phyloP scores from a whole-genome alignment of 371 early-diverging fungal genomes.

The Mortierella sp. region DNA sequence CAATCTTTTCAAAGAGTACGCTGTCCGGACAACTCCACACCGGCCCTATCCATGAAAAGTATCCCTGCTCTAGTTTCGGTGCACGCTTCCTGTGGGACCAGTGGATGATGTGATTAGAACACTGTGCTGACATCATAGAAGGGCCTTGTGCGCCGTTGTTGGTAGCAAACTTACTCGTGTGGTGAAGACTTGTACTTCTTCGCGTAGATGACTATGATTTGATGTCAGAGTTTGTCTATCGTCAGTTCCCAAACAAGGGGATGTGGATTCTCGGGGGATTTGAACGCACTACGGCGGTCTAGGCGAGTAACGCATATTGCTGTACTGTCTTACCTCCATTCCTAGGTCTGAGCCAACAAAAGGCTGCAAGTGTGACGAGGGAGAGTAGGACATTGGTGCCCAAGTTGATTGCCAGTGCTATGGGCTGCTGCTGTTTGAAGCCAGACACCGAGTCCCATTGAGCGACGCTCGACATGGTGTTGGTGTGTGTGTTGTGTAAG shows the following conservation, averaged over 20 bases:
- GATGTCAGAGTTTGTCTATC: too few species aligned
- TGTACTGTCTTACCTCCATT: conserved; percentile 61
- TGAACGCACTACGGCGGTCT: background rate
- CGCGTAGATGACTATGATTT: conserved; percentile 61
- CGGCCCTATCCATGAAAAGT: conserved; percentile 75
- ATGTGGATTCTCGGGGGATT: background rate
- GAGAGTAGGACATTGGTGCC: conserved; percentile 59
- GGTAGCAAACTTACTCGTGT: conserved; percentile 52
- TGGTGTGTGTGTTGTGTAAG: background rate
- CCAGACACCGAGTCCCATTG: background rate
- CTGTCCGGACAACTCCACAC: conserved; percentile 69
- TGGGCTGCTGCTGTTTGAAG: conserved; percentile 22
- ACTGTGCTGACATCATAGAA: background rate
- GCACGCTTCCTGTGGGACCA: conserved; percentile 74
- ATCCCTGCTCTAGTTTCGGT: conserved; percentile 63
- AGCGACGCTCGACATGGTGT: conserved; percentile 22
- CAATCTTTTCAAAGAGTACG: conserved; percentile 73
- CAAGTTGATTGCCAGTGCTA: conserved; percentile 59
- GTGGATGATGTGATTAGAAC: too few species aligned
- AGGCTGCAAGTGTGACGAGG: conserved; percentile 57
- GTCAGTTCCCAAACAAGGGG: background rate
- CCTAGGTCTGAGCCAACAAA: conserved; percentile 60
- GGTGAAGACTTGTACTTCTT: conserved; percentile 60
- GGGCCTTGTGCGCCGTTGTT: background rate
- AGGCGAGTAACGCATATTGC: background rate